Evolutionary conservation across 2,329 filamentous ascomycete species (phyloP), one percentile per base, ranked within the genome.

Genomic region (Colletotrichum eleusines): DNA sequence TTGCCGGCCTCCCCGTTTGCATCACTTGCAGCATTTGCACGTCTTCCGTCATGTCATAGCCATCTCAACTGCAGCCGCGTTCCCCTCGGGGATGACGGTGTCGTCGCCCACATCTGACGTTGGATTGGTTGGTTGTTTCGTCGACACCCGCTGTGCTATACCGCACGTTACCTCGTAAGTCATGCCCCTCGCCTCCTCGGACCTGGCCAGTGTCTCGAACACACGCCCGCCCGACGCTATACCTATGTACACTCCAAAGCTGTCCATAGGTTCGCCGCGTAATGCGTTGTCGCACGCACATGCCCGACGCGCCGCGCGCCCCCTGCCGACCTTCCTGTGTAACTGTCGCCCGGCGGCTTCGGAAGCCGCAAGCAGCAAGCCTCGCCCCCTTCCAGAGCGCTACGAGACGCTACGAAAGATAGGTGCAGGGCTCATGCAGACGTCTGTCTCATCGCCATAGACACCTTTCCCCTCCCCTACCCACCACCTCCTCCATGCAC

Each of bases 311-410:
- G n/a, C n/a, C n/a, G n/a, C n/a, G n/a, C n/a, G n/a, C n/a, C 42
- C 50, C 40, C 42, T 26, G 53, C 28, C 31, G n/a, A 35, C 35
- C 53, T 23, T 6, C 35, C n/a, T 20, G 63, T 59, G 51, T 53
- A 38, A 67, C 68, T 23, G 23, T 59, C 57, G 28, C 51, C 48
- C 35, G n/a, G 54, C 64, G 50, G 33, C 54, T 68, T 28, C 40
- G 50, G 68, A 63, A 68, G 23, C 16, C 16, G 55, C n/a, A 44
- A 51, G 50, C 58, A 62, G 16, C 44, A n/a, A 38, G 5, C 33
- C 33, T 33, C 28, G 5, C 23, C 63, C 51, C 20, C 20, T 6
- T 20, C 35, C 35, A 63, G 26, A 11, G n/a, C 31, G 5, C 57
- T 6, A 33, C n/a, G 26, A 18, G 44, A 40, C 51, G n/a, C n/a